Evolutionary conservation across 2,329 filamentous ascomycete species (phyloP).

Genomic region (Epicoccum nigrum): DNA sequence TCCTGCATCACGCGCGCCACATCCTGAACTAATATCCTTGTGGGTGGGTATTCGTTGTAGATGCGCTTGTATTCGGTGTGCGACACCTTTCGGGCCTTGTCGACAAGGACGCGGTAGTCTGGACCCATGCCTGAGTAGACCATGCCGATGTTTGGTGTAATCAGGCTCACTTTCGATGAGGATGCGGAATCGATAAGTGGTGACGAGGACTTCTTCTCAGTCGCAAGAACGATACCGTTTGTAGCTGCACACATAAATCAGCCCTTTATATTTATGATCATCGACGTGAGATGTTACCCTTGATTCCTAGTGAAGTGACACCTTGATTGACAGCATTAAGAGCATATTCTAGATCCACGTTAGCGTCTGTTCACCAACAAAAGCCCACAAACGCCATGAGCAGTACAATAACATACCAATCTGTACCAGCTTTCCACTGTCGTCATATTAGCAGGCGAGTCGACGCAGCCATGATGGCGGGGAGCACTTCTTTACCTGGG

Average conservation of each 20-base stretch:
- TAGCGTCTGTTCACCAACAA: slow-evolving; percentile 12
- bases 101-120: slow-evolving; percentile 95
- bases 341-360: slow-evolving; percentile 79
- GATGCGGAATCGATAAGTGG: slow-evolving; percentile 95
- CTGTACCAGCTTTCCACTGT: slow-evolving; percentile 97
- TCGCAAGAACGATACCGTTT: slow-evolving; percentile 97
- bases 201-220: slow-evolving; percentile 99
- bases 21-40: slow-evolving; percentile 97
- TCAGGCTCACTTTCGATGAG: slow-evolving; percentile 94
- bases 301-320: slow-evolving; percentile 97
- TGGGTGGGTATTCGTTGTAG: slow-evolving; percentile 99
- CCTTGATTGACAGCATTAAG: slow-evolving; percentile 99
- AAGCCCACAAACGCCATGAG: slow-evolving; percentile 15
- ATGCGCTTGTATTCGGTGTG: slow-evolving; percentile 99
- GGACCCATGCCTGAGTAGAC: slow-evolving; percentile 99
- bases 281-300: slow-evolving; percentile 67
- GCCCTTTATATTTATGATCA: not conserved
- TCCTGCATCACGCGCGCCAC: slow-evolving; percentile 98
- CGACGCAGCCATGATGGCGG: slow-evolving; percentile 22
- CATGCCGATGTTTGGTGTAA: slow-evolving; percentile 99
- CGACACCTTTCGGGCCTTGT: slow-evolving; percentile 97
- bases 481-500: slow-evolving; percentile 74
- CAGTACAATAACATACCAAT: slow-evolving; percentile 68
- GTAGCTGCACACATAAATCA: slow-evolving; percentile 68
- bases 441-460: slow-evolving; percentile 53